Base-by-base conservation (phyloP, 495 filamentous ascomycete genomes). In the Penicillium canariense region DNA sequence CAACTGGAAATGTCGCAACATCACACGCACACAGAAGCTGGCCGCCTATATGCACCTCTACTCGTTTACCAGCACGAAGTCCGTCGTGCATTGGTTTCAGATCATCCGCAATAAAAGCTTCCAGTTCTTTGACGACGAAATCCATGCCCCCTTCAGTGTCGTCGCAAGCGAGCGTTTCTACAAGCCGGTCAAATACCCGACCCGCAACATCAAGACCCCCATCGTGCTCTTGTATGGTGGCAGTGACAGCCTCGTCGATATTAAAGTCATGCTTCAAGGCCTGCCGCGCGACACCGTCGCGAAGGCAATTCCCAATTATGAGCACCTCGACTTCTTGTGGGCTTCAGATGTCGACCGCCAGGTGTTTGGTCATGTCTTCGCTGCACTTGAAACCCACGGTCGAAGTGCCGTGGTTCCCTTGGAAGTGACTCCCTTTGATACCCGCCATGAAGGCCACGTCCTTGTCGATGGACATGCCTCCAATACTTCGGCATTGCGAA, bases 271-370 rank as follows among this genome's bases (percentile, higher is more conserved):
- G 91, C 74, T 96, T 30, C 85, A 84, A 63, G 91, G 96, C 56
- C 75, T 98, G 17, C 94, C 94, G 0, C 76, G 76, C 10, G 87
- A 89, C 60, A 98, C 93, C 5, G 73, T 91, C 12, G 89, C 90
- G 11, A 93, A 83, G 50, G 85, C 88, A 59, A 87, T 97, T 44
- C 81, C 85, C 4, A 89, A 96, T 55, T 98, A 95, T 65, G 94
- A 98, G 64, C 94, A 98, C 70, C 80, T 98, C 31, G 94, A 98
- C 68, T 96, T 98, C 65, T 75, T 98, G n/a, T 98, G 94, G 94
- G 93, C 88, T 4, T 71, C 81, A 23, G 89, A 96, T 62, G 89
- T 95, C 10, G 79, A 94, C 45, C 74, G 76, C n/a, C 80, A 89
- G 34, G 93, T 97, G 2, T 96, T 96, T 62, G 87, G 83, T 9